A percentile compares a stretch with the other conserved stretches of the same genome.
Evolutionary conservation across 371 early-diverging fungal species (phyloP).

Genomic region (Mucor plumbeus): DNA sequence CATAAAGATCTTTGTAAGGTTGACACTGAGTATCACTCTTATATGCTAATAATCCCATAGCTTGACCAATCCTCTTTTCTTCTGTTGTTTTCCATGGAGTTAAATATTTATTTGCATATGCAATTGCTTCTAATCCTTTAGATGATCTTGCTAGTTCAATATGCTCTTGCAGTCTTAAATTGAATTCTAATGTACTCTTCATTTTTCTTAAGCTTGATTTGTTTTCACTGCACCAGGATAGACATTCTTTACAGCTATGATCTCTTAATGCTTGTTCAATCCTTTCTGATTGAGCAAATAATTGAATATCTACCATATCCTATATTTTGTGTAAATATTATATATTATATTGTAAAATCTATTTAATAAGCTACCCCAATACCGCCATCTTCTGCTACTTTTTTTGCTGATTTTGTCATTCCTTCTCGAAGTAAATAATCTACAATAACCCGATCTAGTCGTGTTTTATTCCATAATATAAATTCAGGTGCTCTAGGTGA

Average conservation of each 20-base stretch:
- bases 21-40: constrained; percentile 72
- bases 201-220: constrained; percentile 79
- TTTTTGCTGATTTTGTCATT: constrained; percentile 74
- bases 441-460: constrained; percentile 86
- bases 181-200: constrained; percentile 92
- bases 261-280: constrained; percentile 79
- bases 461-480: constrained; percentile 79
- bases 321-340: constrained; percentile 30
- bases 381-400: constrained; percentile 63
- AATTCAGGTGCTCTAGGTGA: constrained; percentile 70
- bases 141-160: constrained; percentile 80
- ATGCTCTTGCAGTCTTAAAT: constrained; percentile 91
- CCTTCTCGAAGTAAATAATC: constrained; percentile 94
- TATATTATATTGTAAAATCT: no score
- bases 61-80: constrained; percentile 78
- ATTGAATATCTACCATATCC: constrained; percentile 88
- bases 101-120: constrained; percentile 84
- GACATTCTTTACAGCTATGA: constrained; percentile 82
- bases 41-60: constrained; percentile 88
- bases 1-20: constrained; percentile 80
- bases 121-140: constrained; percentile 75
- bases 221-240: constrained; percentile 95
- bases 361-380: constrained; percentile 61
- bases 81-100: constrained; percentile 76
- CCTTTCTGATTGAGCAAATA: constrained; percentile 80